Percentiles rank a stretch among this genome's conserved stretches.
phyloP scores from a whole-genome alignment of 306 rosid species.

The Castanopsis chinensis region DNA sequence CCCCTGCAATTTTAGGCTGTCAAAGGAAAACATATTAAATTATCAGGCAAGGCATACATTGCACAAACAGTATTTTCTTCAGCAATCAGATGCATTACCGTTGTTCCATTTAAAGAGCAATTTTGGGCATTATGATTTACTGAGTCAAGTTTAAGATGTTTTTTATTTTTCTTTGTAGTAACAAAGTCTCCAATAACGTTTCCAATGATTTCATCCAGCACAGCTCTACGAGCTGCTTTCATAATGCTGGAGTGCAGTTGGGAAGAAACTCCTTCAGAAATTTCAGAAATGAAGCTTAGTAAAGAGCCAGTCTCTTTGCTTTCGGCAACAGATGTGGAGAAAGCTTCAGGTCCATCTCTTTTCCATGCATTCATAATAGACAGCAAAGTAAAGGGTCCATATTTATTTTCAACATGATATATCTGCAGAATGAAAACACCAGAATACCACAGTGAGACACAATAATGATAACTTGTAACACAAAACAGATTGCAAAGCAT shows the following conservation, averaged over 20 bases:
- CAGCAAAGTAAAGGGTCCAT: slow-evolving; percentile 45
- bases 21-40: slow-evolving; percentile 35
- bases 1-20: slow-evolving; percentile 47
- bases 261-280: slow-evolving; percentile 74
- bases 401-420: slow-evolving; percentile 60
- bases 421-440: slow-evolving; percentile 49
- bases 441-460: slow-evolving; percentile 12
- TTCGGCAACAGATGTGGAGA: slow-evolving; percentile 37
- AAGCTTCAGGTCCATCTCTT: slow-evolving; percentile 38
- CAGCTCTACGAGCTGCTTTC: slow-evolving; percentile 84
- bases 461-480: neutral
- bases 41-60: slow-evolving; percentile 13
- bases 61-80: slow-evolving; percentile 9
- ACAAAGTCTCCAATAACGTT: slow-evolving; percentile 66
- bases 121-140: slow-evolving; percentile 36
- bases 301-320: slow-evolving; percentile 37
- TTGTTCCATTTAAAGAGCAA: slow-evolving; percentile 31
- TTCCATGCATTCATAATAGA: slow-evolving; percentile 62
- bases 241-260: slow-evolving; percentile 69
- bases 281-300: slow-evolving; percentile 48
- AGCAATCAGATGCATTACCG: slow-evolving; percentile 42
- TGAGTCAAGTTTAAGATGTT: slow-evolving; percentile 43
- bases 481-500: neutral
- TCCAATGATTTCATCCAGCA: slow-evolving; percentile 87
- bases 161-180: slow-evolving; percentile 48